Base-by-base conservation (phyloP, 176 grass and related monocot genomes). In the Secale cereale region DNA sequence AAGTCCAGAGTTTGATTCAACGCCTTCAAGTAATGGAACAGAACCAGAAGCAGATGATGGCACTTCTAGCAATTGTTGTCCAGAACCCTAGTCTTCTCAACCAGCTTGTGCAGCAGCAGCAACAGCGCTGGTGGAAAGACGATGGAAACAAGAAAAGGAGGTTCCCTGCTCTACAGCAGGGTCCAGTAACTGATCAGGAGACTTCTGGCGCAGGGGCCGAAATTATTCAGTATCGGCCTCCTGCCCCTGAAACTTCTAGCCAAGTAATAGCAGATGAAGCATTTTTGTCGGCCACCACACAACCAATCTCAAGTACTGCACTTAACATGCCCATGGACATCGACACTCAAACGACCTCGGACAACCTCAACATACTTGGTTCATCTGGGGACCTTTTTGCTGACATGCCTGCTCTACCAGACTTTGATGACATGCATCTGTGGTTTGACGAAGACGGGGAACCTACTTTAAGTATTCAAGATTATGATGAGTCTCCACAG, bases 21-120 rank as follows among this genome's bases (percentile, higher is more conserved):
- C 88, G 90, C 66, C 90, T 95, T 71, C 88, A 79, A 86, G 90
- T 91, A 80, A 95, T 95, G 93, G 93, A 95, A 75, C 88, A 95
- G 54, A 91, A 87, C 26, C 89, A 89, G 82, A 90, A 94, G 88
- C 87, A 89, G 85, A 89, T 91, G 89, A 89, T 91, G 89, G 87
- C 87, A 66, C 87, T 91, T 79, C 69, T 94, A 77, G 87, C 92
- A 77, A 91, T 92, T 13, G 90, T 91, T 82, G 90, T 94, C 75
- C 87, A 88, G 82, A 94, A 85, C 74, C 93, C 93, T 62, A 73
- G 59, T 76, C 87, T 88, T 72, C 85, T 94, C 64, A 82, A 81
- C 39, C 90, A 88, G 35, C 41, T 94, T 20, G 87, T 94, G 41
- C 87, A 89, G 65, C 92, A 91, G n/a, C 80, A 81, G 5, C 61